Conservation (phyloP, 1,284 basidiomycete genomes). For the Hemileccinum hortonii region DNA sequence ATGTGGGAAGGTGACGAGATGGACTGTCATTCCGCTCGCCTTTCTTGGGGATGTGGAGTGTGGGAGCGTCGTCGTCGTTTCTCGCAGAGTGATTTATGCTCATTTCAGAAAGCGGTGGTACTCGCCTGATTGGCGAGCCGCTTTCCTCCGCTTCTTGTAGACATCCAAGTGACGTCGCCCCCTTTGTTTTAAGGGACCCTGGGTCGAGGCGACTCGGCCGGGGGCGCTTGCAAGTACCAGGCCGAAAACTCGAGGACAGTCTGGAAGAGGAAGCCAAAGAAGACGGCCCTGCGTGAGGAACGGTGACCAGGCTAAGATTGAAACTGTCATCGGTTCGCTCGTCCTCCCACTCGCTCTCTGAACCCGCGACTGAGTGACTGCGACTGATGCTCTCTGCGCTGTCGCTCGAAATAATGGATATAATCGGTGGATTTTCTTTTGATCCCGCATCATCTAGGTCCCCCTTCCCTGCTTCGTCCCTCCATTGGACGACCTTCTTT, state of each 20-base stretch:
- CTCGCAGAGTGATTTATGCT: slow-evolving; percentile 50
- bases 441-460: slow-evolving; percentile 69
- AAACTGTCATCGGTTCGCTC: slow-evolving; percentile 77
- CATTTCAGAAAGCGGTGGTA: slow-evolving; percentile 56
- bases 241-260: slow-evolving; percentile 12
- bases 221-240: slow-evolving; percentile 41
- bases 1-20: slow-evolving; percentile 45
- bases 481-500: slow-evolving; percentile 87
- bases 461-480: slow-evolving; percentile 84
- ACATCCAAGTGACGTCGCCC: slow-evolving; percentile 54
- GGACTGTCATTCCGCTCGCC: slow-evolving; percentile 44
- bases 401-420: slow-evolving; percentile 39
- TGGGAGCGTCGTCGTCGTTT: slow-evolving; percentile 12
- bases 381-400: slow-evolving; percentile 28
- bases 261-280: slow-evolving; percentile 20
- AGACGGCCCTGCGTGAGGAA: slow-evolving; percentile 30
- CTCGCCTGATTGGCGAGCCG: slow-evolving; percentile 35
- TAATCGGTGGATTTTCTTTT: slow-evolving; percentile 44
- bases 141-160: slow-evolving; percentile 72
- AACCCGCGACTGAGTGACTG: slow-evolving; percentile 49
- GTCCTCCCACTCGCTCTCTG: slow-evolving; percentile 87
- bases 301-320: slow-evolving; percentile 47
- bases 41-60: slow-evolving; percentile 37
- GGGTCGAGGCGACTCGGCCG: slow-evolving; percentile 67
- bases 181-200: slow-evolving; percentile 63